phyloP scores from a whole-genome alignment of 2,329 filamentous ascomycete genomes.

The Hymenoscyphus fructigenus region DNA sequence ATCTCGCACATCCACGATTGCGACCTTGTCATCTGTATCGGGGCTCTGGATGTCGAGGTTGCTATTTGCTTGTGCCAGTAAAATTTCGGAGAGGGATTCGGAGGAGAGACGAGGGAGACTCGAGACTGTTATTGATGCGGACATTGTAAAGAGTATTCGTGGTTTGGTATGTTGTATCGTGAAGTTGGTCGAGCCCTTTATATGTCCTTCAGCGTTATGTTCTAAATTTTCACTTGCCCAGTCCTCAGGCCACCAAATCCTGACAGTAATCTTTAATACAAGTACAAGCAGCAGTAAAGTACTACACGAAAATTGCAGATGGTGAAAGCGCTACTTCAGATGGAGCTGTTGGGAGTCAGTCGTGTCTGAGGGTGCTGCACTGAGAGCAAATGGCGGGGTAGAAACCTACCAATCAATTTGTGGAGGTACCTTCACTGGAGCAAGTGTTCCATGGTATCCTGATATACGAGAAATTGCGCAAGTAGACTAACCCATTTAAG shows the following conservation, averaged over 20 bases:
- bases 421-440: too few relatives aligned
- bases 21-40: constrained; percentile 44
- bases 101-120: constrained; percentile 35
- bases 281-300: not conserved
- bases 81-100: constrained; percentile 30
- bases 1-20: constrained; percentile 88
- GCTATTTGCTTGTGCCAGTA: constrained; percentile 28
- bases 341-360: too few relatives aligned
- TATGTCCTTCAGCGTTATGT: too few relatives aligned
- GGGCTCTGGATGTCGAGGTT: constrained; percentile 30
- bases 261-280: not conserved
- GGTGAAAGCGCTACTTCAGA: not conserved
- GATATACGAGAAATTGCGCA: too few relatives aligned
- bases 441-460: too few relatives aligned
- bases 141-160: constrained; percentile 22
- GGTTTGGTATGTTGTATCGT: not conserved
- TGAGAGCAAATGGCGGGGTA: too few relatives aligned
- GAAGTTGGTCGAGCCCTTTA: too few relatives aligned
- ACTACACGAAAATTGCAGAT: not conserved
- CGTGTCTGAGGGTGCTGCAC: too few relatives aligned
- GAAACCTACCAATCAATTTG: too few relatives aligned
- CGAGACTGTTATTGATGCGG: constrained; percentile 25
- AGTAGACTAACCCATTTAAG: too few relatives aligned
- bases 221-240: too few relatives aligned
- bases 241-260: too few relatives aligned